A percentile compares a stretch with the other conserved stretches of the same genome.
These are phyloP conservation scores for Dryas integrifolia DNA, from an alignment of 331 rosid species.

Conservation along the genomic window DNA sequence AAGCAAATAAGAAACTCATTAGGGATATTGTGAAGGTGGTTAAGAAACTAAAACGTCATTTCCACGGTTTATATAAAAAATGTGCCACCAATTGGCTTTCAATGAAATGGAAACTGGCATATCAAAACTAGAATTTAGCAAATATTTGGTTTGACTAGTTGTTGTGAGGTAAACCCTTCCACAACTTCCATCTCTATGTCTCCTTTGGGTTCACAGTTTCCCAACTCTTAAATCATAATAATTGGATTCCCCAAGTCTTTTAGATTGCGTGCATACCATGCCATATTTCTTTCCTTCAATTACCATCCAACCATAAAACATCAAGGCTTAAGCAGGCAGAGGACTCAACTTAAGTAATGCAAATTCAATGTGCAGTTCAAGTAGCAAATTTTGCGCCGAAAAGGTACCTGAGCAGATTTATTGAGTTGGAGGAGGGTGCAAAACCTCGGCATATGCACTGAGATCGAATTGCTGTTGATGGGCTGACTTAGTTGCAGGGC, in stretches of 20 bases:
- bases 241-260: not conserved
- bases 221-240: not conserved
- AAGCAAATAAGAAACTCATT: not conserved
- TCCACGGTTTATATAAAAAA: not conserved
- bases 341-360: slow-evolving; percentile 4
- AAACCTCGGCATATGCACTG: slow-evolving; percentile 95
- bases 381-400: slow-evolving; percentile 12
- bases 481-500: slow-evolving; percentile 97
- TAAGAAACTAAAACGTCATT: not conserved
- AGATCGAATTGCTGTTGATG: slow-evolving; percentile 87
- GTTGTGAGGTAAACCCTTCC: not conserved
- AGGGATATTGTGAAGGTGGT: not conserved
- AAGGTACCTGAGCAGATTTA: slow-evolving; percentile 90
- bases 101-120: not conserved
- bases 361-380: slow-evolving; percentile 1
- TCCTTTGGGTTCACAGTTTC: not conserved
- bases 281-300: not conserved
- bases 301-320: not conserved
- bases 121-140: slow-evolving; percentile 5
- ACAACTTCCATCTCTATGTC: not conserved
- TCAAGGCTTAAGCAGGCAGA: not conserved
- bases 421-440: slow-evolving; percentile 96
- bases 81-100: not conserved
- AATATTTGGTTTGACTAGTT: not conserved
- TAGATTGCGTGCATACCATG: not conserved